These are phyloP conservation scores for Capsella rubella DNA, from an alignment of 441 rosid genomes.

Conservation along the genomic window DNA sequence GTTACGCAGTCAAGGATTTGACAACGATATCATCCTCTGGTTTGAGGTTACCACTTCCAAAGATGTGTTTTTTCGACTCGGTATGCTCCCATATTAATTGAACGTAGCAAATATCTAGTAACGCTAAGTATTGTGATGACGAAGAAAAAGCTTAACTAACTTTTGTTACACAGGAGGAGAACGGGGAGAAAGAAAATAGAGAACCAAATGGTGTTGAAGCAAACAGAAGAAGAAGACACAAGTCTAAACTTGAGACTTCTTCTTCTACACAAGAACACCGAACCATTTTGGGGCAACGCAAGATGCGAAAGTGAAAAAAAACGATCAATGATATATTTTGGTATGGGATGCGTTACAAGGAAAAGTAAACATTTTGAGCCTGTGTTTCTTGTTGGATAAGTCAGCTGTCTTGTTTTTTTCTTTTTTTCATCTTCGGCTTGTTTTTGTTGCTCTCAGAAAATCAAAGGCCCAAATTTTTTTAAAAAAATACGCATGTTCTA, in stretches of 20 bases:
- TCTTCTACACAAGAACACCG: slow-evolving; percentile 22
- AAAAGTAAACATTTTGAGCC: neutral
- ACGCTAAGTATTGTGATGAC: neutral
- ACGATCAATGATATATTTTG: neutral
- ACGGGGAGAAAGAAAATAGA: slow-evolving; percentile 40
- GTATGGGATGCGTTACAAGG: slow-evolving; percentile 9
- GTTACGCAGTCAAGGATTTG: slow-evolving; percentile 32
- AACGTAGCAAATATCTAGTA: neutral
- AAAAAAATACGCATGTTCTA: neutral
- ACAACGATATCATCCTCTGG: slow-evolving; percentile 45
- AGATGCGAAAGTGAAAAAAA: slow-evolving; percentile 18
- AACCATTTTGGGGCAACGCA: slow-evolving; percentile 38
- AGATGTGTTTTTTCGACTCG: slow-evolving; percentile 53
- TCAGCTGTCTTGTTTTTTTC: neutral
- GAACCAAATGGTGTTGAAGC: slow-evolving; percentile 33
- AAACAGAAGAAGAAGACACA: slow-evolving; percentile 28
- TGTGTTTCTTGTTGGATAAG: slow-evolving; percentile 21
- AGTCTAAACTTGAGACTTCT: slow-evolving; percentile 29
- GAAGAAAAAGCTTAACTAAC: slow-evolving; percentile 9
- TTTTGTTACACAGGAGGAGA: slow-evolving; percentile 27
- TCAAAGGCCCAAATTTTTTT: too few relatives aligned
- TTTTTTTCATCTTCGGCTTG: neutral
- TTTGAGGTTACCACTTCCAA: slow-evolving; percentile 53
- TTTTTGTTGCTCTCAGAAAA: neutral
- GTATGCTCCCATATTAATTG: slow-evolving; percentile 36